Base-by-base conservation (phyloP, 257 asterid species). In the Avicennia marina region DNA sequence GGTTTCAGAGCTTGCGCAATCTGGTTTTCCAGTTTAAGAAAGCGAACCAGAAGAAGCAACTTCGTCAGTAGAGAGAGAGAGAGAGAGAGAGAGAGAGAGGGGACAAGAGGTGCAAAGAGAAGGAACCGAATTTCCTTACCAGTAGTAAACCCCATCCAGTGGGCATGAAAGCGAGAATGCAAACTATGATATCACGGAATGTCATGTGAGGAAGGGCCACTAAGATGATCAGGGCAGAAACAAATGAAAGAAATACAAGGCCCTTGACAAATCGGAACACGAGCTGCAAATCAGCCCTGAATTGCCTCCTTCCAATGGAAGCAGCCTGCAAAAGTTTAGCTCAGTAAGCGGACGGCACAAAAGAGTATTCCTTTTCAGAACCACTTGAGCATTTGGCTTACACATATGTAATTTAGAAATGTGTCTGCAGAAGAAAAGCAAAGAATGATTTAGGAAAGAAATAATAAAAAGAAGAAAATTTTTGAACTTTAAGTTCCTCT, bases 81-180 rank as follows among this genome's bases (percentile, higher is more conserved):
- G 11, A n/a, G n/a, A n/a, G n/a, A n/a, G n/a, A n/a, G n/a, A n/a
- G n/a, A n/a, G n/a, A n/a, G n/a, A n/a, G n/a, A 16, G 26, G 42
- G 19, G 21, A 44, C 3, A 44, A 40, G 40, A 43, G 47, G 15
- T 49, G 41, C 5, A 15, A 15, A 18, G 7, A 50, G 25, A 49
- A 5, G 38, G 42, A 32, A 55, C 15, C 12, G 21, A 34, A 44
- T 33, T 22, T 45, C n/a, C 57, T 70, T 63, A 90, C 98, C 98
- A 74, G 41, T 40, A 90, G 94, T 63, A 90, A 47, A 53, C 98
- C 98, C 98, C 98, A 90, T 58, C 98, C 98, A 0, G 98, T 87
- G 4, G 98, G 98, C 95, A 87, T 79, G 77, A 87, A 84, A 2
- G 98, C 98, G 6, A 90, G 89, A 51, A 90, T 72, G 84, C 95